phyloP scores from a whole-genome alignment of 495 filamentous ascomycete genomes.

The Daldinia loculata region DNA sequence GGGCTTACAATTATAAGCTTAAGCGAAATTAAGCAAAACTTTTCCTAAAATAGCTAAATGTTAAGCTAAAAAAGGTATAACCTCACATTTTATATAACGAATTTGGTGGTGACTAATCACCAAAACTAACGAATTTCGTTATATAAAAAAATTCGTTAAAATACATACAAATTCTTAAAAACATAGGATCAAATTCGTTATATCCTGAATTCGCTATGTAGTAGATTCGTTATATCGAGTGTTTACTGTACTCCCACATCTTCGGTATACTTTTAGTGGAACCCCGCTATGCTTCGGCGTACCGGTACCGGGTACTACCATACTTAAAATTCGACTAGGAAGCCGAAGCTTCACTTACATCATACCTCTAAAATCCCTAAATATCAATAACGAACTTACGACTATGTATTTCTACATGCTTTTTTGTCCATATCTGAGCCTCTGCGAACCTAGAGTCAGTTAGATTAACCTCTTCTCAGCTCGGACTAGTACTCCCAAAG shows the following conservation, averaged over 20 bases:
- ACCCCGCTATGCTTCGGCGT: constrained; percentile 31
- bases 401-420: constrained; percentile 22
- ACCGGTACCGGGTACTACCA: constrained; percentile 21
- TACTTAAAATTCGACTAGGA: constrained; percentile 28
- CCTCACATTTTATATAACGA: too few species aligned
- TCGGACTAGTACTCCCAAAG: neutral
- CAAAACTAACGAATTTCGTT: too few species aligned
- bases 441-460: constrained; percentile 8
- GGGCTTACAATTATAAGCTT: too few species aligned
- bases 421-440: neutral
- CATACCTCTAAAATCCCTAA: constrained; percentile 26
- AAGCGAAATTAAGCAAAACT: too few species aligned
- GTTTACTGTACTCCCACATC: constrained; percentile 13
- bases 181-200: too few species aligned
- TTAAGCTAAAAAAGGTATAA: too few species aligned
- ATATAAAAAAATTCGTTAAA: too few species aligned
- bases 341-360: constrained; percentile 45
- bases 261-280: constrained; percentile 34
- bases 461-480: neutral
- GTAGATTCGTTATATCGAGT: too few species aligned
- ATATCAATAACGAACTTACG: constrained; percentile 3
- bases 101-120: too few species aligned
- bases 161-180: too few species aligned
- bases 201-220: too few species aligned
- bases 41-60: too few species aligned